Base-by-base conservation (phyloP, 768 basidiomycete species). In the Sarcodon sp. region DNA sequence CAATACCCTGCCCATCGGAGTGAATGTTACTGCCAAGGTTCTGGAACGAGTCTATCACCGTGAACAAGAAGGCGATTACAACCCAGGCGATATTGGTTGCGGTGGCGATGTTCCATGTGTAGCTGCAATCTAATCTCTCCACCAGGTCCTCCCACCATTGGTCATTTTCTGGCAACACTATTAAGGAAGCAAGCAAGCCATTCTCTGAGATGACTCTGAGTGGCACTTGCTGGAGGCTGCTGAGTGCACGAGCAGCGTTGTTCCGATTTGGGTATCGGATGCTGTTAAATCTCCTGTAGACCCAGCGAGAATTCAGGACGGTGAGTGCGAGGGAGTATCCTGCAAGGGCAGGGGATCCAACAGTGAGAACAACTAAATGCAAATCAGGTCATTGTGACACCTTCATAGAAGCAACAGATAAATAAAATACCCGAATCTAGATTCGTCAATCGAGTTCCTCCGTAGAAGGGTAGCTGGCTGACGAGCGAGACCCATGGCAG, bases 381-480 rank as follows among this genome's bases (percentile, higher is more conserved):
- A 73, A 54, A 45, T 73, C 70, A 18, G 69, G 15, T 61, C 13
- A 27, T 15, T 13, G 13, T 16, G 39, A 13, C 16, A 2, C 7
- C 13, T 41, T 7, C 16, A 16, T 8, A 41, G 27, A 41, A 16
- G 8, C 12, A 38, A 11, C 13, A 16, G 39, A 41, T 41, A 41
- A 7, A 15, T 7, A 4, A 10, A n/a, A 15, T 27, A 41, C 39
- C 39, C 7, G 70, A 66, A 51, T 64, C 59, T 37, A 73, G 55
- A 46, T 73, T 71, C 15, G 70, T 69, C n/a, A 62, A 51, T 27
- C 56, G 65, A 45, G 64, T 63, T 9, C 52, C 59, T 32, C 66
- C 62, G 7, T 71, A 71, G 21, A 72, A 75, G 0, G 72, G 74
- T 13, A 75, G 65, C 43, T 72, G 72, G 0, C 72, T 71, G 15